These are phyloP conservation scores for Candida berthetii DNA, from an alignment of 805 yeast species.

Conservation along the genomic window DNA sequence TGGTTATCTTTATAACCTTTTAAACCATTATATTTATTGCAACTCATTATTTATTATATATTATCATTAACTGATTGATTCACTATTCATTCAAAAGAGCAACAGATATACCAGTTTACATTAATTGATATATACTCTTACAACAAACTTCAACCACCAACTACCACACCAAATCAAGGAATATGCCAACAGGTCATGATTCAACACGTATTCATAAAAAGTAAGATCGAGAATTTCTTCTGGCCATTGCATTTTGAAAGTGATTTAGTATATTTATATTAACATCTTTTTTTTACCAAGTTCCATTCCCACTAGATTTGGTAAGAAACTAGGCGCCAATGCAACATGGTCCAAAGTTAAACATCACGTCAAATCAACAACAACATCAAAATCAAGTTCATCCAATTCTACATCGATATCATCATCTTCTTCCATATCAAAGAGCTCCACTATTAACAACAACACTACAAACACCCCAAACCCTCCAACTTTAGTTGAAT, in stretches of 20 bases:
- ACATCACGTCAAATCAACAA: constrained; percentile 5
- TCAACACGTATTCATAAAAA: constrained; percentile 1
- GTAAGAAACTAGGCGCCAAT: constrained; percentile 13
- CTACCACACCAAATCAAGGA: too few relatives aligned
- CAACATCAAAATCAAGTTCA: too few relatives aligned
- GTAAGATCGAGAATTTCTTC: neutral
- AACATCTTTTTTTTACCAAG: neutral
- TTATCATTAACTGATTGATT: too few relatives aligned
- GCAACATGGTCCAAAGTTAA: constrained; percentile 23
- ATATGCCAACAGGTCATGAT: constrained; percentile 1
- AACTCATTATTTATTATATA: too few relatives aligned
- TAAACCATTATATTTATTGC: too few relatives aligned
- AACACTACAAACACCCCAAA: constrained; percentile 2
- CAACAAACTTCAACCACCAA: neutral
- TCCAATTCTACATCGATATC: too few relatives aligned
- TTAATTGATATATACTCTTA: neutral
- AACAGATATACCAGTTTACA: neutral
- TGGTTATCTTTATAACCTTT: too few relatives aligned
- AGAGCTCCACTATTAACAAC: constrained; percentile 1
- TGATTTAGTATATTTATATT: too few relatives aligned
- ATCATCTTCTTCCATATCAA: too few relatives aligned
- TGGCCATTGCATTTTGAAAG: neutral
- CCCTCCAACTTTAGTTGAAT: constrained; percentile 15
- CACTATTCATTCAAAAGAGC: neutral
- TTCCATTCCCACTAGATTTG: neutral